Conservation (phyloP, 495 filamentous ascomycete species). For the Chlorociboria aeruginascens region DNA sequence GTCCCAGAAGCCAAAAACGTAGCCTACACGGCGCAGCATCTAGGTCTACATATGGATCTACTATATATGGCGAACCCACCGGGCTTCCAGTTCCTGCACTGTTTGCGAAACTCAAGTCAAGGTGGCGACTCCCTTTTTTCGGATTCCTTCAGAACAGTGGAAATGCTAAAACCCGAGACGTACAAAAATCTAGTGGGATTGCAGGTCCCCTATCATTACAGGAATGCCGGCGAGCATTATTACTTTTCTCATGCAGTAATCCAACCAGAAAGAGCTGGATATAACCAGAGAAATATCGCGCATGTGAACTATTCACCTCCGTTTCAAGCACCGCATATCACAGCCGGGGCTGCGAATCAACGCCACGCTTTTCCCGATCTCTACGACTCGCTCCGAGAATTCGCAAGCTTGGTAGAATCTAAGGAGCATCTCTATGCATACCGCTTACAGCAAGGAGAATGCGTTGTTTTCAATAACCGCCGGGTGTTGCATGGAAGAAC, state of each 20-base stretch:
- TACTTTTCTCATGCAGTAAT: slow-evolving; percentile 42
- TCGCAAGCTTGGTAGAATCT: slow-evolving; percentile 35
- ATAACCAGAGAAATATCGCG: slow-evolving; percentile 4
- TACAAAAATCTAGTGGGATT: slow-evolving; percentile 31
- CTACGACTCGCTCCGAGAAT: slow-evolving; percentile 30
- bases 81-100: slow-evolving; percentile 76
- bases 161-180: slow-evolving; percentile 21
- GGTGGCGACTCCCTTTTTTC: slow-evolving; percentile 78
- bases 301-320: slow-evolving; percentile 61
- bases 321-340: slow-evolving; percentile 42
- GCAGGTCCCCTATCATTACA: slow-evolving; percentile 55
- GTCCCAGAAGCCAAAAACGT: slow-evolving; percentile 76
- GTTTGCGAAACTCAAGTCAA: slow-evolving; percentile 57
- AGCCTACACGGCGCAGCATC: slow-evolving; percentile 69
- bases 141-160: slow-evolving; percentile 54
- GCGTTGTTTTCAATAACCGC: slow-evolving; percentile 77
- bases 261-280: slow-evolving; percentile 18
- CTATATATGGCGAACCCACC: slow-evolving; percentile 76
- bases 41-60: slow-evolving; percentile 87
- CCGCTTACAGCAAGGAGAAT: slow-evolving; percentile 65
- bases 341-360: background rate
- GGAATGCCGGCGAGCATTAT: slow-evolving; percentile 51
- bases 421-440: slow-evolving; percentile 47
- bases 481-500: slow-evolving; percentile 66
- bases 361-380: slow-evolving; percentile 4